Conservation (phyloP, 768 basidiomycete species). For the Suillus cothurnatus region DNA sequence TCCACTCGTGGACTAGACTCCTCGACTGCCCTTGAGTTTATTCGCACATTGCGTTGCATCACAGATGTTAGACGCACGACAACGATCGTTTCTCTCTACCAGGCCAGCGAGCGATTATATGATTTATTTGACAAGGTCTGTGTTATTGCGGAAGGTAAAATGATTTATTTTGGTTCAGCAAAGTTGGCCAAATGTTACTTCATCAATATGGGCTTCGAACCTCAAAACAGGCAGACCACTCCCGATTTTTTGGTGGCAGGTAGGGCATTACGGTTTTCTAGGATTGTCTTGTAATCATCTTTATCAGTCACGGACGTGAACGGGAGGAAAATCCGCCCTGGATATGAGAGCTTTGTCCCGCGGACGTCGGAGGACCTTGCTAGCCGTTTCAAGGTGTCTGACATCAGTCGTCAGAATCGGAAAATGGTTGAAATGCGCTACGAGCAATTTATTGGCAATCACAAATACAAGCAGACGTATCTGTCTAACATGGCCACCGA, state of each 20-base stretch:
- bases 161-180: constrained; percentile 63
- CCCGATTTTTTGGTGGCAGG: constrained; percentile 57
- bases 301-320: constrained; percentile 57
- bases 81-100: constrained; percentile 83
- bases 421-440: constrained; percentile 51
- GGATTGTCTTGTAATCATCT: neutral
- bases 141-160: constrained; percentile 60
- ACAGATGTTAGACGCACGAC: constrained; percentile 55
- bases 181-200: constrained; percentile 59
- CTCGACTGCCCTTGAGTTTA: constrained; percentile 74
- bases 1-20: constrained; percentile 70
- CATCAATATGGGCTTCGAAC: constrained; percentile 55
- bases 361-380: constrained; percentile 61
- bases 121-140: constrained; percentile 72
- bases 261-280: constrained; percentile 3
- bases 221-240: constrained; percentile 59
- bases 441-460: constrained; percentile 46
- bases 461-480: constrained; percentile 44
- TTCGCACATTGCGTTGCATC: constrained; percentile 64
- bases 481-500: constrained; percentile 52
- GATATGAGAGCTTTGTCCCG: constrained; percentile 24
- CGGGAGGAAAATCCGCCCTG: constrained; percentile 51
- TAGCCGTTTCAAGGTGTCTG: constrained; percentile 12
- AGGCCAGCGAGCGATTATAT: constrained; percentile 74
- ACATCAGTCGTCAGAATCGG: constrained; percentile 36